phyloP scores from a whole-genome alignment of 495 filamentous ascomycete species.

The Penicillium diatomitis region DNA sequence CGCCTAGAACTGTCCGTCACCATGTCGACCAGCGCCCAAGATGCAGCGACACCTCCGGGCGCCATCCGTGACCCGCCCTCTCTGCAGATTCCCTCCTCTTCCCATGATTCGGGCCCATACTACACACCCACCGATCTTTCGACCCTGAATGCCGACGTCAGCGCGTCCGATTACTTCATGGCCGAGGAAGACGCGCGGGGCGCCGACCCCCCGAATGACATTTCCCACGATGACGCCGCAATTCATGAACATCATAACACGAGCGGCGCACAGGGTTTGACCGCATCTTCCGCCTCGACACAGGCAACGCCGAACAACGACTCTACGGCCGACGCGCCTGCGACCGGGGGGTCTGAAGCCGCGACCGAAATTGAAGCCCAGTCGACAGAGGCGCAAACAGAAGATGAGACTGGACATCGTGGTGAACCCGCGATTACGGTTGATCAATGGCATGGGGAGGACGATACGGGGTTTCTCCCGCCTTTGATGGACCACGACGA shows the following conservation, averaged over 20 bases:
- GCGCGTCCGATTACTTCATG: conserved; percentile 26
- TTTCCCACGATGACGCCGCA: conserved; percentile 8
- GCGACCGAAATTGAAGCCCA: no score
- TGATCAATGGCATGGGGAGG: conserved; percentile 5
- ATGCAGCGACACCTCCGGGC: conserved; percentile 17
- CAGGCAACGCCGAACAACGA: background rate
- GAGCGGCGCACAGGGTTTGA: conserved; percentile 13
- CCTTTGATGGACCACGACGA: conserved; percentile 34
- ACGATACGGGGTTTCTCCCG: conserved; percentile 23
- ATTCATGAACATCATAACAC: background rate
- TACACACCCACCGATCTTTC: conserved; percentile 28
- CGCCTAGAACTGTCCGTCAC: conserved; percentile 20
- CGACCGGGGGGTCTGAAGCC: background rate
- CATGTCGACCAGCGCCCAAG: conserved; percentile 29
- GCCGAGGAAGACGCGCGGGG: conserved; percentile 25
- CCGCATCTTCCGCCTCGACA: conserved; percentile 2
- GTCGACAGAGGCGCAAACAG: background rate
- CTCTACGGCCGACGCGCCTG: background rate
- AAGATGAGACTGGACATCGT: conserved; percentile 16
- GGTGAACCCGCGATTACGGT: conserved; percentile 9
- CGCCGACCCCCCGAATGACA: conserved; percentile 16
- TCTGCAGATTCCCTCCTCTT: conserved; percentile 20
- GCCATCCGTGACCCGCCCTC: conserved; percentile 13
- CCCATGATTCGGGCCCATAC: conserved; percentile 23
- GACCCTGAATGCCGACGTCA: conserved; percentile 29